Base-by-base conservation (phyloP, 1,139 yeast genomes). In the Yamadazyma mexicana region DNA sequence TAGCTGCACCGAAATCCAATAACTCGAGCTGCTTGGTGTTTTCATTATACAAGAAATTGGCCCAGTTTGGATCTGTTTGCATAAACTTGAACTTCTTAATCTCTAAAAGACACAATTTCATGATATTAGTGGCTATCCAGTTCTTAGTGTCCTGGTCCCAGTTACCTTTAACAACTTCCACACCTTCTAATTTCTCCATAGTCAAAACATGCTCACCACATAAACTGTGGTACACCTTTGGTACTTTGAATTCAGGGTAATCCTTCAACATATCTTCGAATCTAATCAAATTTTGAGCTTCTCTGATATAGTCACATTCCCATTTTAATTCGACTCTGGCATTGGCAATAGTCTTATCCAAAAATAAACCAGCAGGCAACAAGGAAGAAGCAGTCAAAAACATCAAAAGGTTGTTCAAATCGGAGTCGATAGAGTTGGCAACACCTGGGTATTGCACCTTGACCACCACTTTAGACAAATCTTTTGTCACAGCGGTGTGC, bases 41-140 rank as follows among this genome's bases (percentile, higher is more conserved):
- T 31, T 72, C 73, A 56, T 91, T 89, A 67, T 86, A 89, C 46
- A 94, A 67, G 64, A 94, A 94, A 61, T 92, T 92, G 37, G 98
- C 98, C 98, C 98, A 94, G 64, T 92, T 92, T 35, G 99, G 99
- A 64, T 92, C 99, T 1, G 98, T 91, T 65, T 92, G 99, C 99
- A 92, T 92, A 64, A 85, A 92, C 54, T 77, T 78, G 69, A 85
- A 91, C 51, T 78, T 70, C 24, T 88, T 88, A 56, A 94, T 85
- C 62, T 92, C 99, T 51, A 78, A 69, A 37, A 92, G 69, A 55
- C 97, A 89, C 35, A 92, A 72, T 48, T 88, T 76, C 96, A 94
- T 86, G 44, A 92, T 82, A 52, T 84, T 77, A 7, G 88, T 78
- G 10, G 96, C 95, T 44, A 92, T 83, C 79, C 85, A 84, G 62